Percentiles rank a stretch among this genome's conserved stretches.
Conservation (phyloP, 441 rosid genomes). For the Cnidoscolus chayamansa region DNA sequence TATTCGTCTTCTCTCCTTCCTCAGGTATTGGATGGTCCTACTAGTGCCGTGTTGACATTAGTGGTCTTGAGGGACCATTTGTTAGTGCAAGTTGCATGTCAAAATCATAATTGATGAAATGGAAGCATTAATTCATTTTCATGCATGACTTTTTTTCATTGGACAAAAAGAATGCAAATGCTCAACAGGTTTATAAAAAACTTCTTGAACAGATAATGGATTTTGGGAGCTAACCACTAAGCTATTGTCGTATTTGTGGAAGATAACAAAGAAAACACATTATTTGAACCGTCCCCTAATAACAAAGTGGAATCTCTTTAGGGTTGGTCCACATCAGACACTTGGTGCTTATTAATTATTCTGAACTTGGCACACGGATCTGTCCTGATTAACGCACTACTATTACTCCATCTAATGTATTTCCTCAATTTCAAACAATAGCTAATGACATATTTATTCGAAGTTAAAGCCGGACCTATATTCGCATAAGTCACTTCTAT, state of each 20-base stretch:
- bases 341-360: constrained; percentile 10
- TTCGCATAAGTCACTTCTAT: not conserved
- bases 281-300: constrained; percentile 4
- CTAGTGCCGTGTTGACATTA: constrained; percentile 20
- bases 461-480: not conserved
- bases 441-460: not conserved
- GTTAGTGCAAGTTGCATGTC: constrained; percentile 21
- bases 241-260: constrained; percentile 9
- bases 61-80: constrained; percentile 19
- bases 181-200: not conserved
- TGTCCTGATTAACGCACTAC: constrained; percentile 7
- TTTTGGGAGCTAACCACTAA: constrained; percentile 27
- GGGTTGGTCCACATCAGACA: constrained; percentile 3
- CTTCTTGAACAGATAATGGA: constrained; percentile 18
- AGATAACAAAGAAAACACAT: constrained; percentile 10
- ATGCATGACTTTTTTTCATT: constrained; percentile 5
- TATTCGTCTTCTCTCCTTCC: constrained; percentile 9
- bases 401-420: not conserved
- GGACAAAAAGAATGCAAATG: constrained; percentile 12
- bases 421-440: not conserved
- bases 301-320: not conserved
- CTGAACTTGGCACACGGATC: constrained; percentile 13
- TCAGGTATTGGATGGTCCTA: constrained; percentile 8
- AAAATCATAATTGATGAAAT: constrained; percentile 19
- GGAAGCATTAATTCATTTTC: constrained; percentile 24